Base-by-base conservation (phyloP, 2,329 filamentous ascomycete species). In the Trichophyton rubrum region DNA sequence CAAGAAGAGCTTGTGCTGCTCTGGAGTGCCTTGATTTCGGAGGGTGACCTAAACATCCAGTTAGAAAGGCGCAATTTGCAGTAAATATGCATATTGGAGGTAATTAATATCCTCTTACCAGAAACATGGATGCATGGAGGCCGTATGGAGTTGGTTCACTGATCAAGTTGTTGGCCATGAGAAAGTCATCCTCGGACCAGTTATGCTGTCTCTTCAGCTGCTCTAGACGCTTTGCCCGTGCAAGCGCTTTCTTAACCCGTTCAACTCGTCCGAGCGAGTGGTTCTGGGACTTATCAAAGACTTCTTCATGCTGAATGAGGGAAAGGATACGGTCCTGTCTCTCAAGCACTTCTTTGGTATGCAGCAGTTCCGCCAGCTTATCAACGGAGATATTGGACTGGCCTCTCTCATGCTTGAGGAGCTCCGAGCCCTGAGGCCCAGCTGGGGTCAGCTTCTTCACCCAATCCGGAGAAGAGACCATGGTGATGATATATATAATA, bases 211-310 rank as follows among this genome's bases (percentile, higher is more conserved):
- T 79, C 33, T 81, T 78, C 61, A 92, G 76, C 67, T 86, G 83
- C 60, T 84, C 81, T 67, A 91, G 74, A 58, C 81, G 80, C 79
- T 91, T 91, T 55, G 80, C 86, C 62, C 87, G 79, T 4, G 83
- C 86, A 60, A 92, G 77, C 1, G 88, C 82, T 38, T 81, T 82
- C 69, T 88, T 82, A 67, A 90, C 85, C 56, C 84, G 80, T 64
- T 88, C 85, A 27, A 82, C 79, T 51, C 88, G 78, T 47, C 87
- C 86, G 65, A 83, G 80, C 71, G 88, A 88, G 74, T 89, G 89
- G 70, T 90, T 89, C 65, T 87, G 84, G 2, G 84, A 84, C 75
- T 90, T 91, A 73, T 90, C 85, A 66, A 91, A 90, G 61, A 89
- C 80, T 59, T 82, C 81, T 62, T 91, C 86, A 0, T 78, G 71